Conservation (phyloP, 139 green algal species). For the Closterium sp. region DNA sequence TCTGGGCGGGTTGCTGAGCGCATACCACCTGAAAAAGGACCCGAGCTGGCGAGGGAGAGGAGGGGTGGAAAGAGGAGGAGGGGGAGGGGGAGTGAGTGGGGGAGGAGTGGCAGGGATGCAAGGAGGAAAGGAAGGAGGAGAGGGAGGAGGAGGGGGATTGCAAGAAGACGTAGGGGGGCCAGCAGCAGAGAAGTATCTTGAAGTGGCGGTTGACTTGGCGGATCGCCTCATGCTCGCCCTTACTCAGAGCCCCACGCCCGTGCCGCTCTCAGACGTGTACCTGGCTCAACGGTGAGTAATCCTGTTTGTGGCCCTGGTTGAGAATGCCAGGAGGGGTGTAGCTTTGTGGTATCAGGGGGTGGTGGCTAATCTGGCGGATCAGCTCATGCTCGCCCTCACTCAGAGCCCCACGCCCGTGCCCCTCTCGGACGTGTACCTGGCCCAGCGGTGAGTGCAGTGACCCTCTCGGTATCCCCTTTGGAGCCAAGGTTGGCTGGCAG, state of each 20-base stretch:
- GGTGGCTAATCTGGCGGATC: constrained; percentile 54
- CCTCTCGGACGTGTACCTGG: constrained; percentile 43
- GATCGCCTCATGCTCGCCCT: constrained; percentile 68
- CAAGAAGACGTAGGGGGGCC: constrained; percentile 3
- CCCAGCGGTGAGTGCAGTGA: no score
- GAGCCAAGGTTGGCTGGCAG: no score
- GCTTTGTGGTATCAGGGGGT: constrained; percentile 52
- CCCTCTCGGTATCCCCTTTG: no score
- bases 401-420: constrained; percentile 59
- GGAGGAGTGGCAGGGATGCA: no score
- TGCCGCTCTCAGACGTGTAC: constrained; percentile 44
- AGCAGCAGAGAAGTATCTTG: constrained; percentile 27
- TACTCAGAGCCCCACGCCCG: constrained; percentile 61
- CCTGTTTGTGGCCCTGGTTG: no score
- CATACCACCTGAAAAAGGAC: constrained; percentile 66
- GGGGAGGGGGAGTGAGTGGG: no score
- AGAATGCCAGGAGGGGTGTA: no score
- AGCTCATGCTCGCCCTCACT: constrained; percentile 68
- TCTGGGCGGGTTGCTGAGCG: constrained; percentile 81
- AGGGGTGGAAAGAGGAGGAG: neutral
- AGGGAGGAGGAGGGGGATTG: constrained; percentile 13
- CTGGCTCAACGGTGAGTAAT: neutral
- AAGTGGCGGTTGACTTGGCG: constrained; percentile 58
- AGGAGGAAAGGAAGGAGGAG: no score
- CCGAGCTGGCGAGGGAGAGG: constrained; percentile 35